Base-by-base conservation (phyloP, 1,284 basidiomycete species). In the Tetrapyrgos nigripes region DNA sequence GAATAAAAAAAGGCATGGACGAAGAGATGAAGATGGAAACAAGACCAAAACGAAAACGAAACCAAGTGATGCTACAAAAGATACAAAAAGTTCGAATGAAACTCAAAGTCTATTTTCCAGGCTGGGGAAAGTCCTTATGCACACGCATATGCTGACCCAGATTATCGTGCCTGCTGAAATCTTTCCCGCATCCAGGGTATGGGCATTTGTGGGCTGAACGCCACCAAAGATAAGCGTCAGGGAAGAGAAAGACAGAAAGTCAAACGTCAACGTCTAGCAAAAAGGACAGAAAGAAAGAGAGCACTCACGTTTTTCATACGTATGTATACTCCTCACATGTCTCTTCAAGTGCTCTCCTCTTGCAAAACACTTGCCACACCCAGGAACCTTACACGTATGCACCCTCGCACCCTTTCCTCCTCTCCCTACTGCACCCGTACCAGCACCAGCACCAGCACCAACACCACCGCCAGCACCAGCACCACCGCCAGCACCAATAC, bases 81-180 rank as follows among this genome's bases (percentile, higher is more conserved):
- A 40, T n/a, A 17, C 5, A n/a, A 6, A n/a, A 40, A 40, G 19
- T 4, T 40, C 6, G 14, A 40, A 40, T 6, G 5, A n/a, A 11
- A 9, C 37, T 33, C 31, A 14, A 14, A 14, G 8, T 14, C 31
- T 33, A 17, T 40, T n/a, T 17, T n/a, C 19, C 19, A 14, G 31
- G 31, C 17, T 6, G 37, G 19, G 14, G 37, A n/a, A 9, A 50
- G 31, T 50, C 48, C 67, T 83, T 81, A 71, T 87, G 85, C 40
- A 86, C 82, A 45, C 83, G 82, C 80, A 92, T 87, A 68, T 93
- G 91, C 73, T 92, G 90, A 37, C 86, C 85, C 27, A 94, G 83
- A 69, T 95, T 95, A 71, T 95, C 93, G 68, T 92, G 91, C 50
- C 93, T 82, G 71, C 88, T 92, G 70, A 95, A 95, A 61, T 87